A percentile compares a stretch with the other conserved stretches of the same genome.
phyloP scores from a whole-genome alignment of 139 green algal genomes.

The Coelastrella sp. region DNA sequence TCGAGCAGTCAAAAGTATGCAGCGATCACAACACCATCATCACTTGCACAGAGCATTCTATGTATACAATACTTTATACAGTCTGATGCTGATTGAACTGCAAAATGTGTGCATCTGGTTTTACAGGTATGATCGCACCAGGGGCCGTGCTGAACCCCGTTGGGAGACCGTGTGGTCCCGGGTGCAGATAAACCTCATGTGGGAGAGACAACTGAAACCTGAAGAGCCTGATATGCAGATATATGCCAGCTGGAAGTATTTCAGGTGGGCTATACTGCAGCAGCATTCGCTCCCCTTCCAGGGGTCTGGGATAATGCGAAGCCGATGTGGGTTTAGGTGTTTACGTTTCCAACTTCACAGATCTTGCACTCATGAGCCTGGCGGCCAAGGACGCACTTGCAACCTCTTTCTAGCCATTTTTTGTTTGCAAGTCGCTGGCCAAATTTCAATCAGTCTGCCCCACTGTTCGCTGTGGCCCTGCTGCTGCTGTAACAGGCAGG shows the following conservation, averaged over 20 bases:
- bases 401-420: too few species aligned
- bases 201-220: slow-evolving; percentile 17
- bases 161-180: slow-evolving; percentile 43
- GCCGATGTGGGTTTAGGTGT: neutral
- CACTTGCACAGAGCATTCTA: too few species aligned
- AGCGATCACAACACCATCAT: too few species aligned
- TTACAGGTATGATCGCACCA: slow-evolving; percentile 7
- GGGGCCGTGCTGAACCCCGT: neutral
- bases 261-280: neutral
- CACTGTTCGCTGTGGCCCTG: too few species aligned
- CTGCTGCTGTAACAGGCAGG: slow-evolving; percentile 28
- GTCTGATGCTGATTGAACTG: neutral
- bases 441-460: too few species aligned
- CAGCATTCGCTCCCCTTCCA: neutral
- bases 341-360: neutral
- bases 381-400: too few species aligned
- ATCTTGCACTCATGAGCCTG: too few species aligned
- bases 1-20: too few species aligned
- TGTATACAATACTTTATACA: too few species aligned
- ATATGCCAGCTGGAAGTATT: slow-evolving; percentile 41
- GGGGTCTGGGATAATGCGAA: neutral
- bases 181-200: neutral
- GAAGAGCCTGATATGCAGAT: slow-evolving; percentile 37
- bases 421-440: too few species aligned
- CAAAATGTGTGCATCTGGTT: neutral